phyloP scores from a whole-genome alignment of 2,329 filamentous ascomycete species.

The Stachybotrys echinatus region DNA sequence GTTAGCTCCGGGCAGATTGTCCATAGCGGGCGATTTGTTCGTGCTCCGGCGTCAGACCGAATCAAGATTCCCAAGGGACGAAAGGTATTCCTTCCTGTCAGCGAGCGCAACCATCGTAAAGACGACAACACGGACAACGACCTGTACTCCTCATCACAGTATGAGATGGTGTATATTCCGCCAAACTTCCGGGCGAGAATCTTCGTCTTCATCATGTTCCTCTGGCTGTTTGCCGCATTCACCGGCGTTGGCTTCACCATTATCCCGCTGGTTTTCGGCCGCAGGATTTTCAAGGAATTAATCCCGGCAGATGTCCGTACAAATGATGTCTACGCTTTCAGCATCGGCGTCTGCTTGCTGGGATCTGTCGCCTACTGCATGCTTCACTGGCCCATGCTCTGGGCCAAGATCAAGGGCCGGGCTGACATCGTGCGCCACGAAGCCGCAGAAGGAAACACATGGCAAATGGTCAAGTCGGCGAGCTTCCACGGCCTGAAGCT shows the following conservation, averaged over 20 bases:
- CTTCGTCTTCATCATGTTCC: conserved; percentile 77
- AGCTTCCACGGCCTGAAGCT: conserved; percentile 39
- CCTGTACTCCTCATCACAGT: conserved; percentile 53
- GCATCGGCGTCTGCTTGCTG: conserved; percentile 78
- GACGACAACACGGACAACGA: conserved; percentile 48
- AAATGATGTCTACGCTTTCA: conserved; percentile 97
- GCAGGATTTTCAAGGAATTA: conserved; percentile 67
- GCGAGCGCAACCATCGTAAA: conserved; percentile 58
- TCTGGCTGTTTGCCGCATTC: conserved; percentile 89
- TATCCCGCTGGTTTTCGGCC: conserved; percentile 78
- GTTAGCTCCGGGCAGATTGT: conserved; percentile 50
- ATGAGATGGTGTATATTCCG: conserved; percentile 73
- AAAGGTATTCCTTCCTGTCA: conserved; percentile 71
- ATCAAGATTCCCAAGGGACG: conserved; percentile 86
- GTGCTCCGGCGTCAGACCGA: conserved; percentile 91
- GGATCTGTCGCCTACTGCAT: conserved; percentile 61
- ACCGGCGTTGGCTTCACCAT: conserved; percentile 85
- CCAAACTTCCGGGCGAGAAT: conserved; percentile 78
- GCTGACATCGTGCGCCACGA: conserved; percentile 12
- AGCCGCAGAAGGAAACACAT: conserved; percentile 13
- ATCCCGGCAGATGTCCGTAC: conserved; percentile 68
- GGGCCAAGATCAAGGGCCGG: conserved; percentile 25
- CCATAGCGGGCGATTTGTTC: conserved; percentile 75
- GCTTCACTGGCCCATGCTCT: conserved; percentile 42
- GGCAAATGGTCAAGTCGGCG: conserved; percentile 19